A percentile compares a stretch with the other conserved stretches of the same genome.
Evolutionary conservation across 352 stramenopile species (phyloP).

Genomic region (Globisporangium lucens): DNA sequence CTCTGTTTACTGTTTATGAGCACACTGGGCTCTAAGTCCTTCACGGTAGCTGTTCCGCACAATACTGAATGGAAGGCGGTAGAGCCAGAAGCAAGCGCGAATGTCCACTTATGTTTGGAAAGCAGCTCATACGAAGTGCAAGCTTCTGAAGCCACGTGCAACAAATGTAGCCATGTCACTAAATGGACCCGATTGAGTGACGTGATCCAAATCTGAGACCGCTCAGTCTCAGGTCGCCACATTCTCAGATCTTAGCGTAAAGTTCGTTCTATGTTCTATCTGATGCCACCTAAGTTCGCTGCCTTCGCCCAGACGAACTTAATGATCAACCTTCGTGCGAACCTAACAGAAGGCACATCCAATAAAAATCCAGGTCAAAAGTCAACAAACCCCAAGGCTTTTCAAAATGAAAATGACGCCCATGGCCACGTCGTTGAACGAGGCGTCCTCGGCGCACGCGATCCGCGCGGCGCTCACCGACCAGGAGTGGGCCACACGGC

Average conservation of each 20-base stretch:
- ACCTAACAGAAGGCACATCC: not conserved
- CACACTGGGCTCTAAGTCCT: too few relatives aligned
- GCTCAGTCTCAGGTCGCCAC: too few relatives aligned
- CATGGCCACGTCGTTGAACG: conserved; percentile 32
- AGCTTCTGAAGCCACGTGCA: not conserved
- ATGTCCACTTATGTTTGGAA: too few relatives aligned
- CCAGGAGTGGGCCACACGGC: not conserved
- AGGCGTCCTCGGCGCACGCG: conserved; percentile 4
- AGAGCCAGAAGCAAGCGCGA: too few relatives aligned
- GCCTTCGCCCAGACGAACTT: not conserved
- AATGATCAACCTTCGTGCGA: not conserved
- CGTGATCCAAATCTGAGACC: not conserved
- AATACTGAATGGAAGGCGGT: too few relatives aligned
- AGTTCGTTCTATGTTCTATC: not conserved
- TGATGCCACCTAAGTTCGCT: not conserved
- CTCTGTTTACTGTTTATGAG: too few relatives aligned
- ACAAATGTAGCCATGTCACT: too few relatives aligned
- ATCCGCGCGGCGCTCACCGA: not conserved
- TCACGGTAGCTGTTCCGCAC: too few relatives aligned
- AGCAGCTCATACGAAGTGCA: not conserved
- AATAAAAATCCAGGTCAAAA: not conserved
- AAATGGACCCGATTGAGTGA: not conserved
- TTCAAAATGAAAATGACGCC: conserved; percentile 7
- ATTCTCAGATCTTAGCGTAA: not conserved
- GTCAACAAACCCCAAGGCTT: not conserved